Evolutionary conservation across 805 yeast genomes (phyloP), one percentile per base, ranked within the genome.

Genomic region (Starmera quercuum): DNA sequence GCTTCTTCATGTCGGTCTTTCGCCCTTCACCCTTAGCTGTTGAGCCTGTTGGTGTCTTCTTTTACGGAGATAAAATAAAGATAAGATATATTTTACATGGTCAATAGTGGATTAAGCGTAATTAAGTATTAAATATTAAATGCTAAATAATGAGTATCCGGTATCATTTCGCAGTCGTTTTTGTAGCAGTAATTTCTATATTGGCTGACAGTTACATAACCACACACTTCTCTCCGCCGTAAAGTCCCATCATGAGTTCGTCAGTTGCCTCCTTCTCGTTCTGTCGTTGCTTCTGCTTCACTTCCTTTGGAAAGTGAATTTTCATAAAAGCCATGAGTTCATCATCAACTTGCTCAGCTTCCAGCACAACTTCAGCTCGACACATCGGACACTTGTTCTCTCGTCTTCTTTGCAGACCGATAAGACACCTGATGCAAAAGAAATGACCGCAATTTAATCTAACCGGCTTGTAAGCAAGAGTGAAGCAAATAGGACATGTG

Each of bases 401-500:
- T 3, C 52, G 53, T 35, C 71, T 66, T 34, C 82, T 65, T 53
- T 81, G 83, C 42, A 82, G 48, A 45, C 79, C 78, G 18, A 83
- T 78, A 36, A 81, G 53, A 45, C 92, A 82, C 31, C 88, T 58
- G 4, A 82, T 75, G 51, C 92, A 82, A 52, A 81, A 82, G 15
- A 79, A 58, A 49, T 82, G 92, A 2, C 68, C 68, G 53, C 92
- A 82, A 8, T 54, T 58, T 12, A 82, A 58, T 31, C 76, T 58
- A 31, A 82, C 76, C 3, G 92, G 92, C 46, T 80, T 78, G 57
- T 68, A 82, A 1, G 87, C 86, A 30, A 82, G 66, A 3, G 73
- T 66, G 52, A 73, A 69, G 50, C 92, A 82, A 8, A 82, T 74
- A 1, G 88, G 85, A 49, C 92, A 82, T 2, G 74, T 60, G 46